phyloP scores from a whole-genome alignment of 1,139 yeast genomes.

The Diutina rugosa region DNA sequence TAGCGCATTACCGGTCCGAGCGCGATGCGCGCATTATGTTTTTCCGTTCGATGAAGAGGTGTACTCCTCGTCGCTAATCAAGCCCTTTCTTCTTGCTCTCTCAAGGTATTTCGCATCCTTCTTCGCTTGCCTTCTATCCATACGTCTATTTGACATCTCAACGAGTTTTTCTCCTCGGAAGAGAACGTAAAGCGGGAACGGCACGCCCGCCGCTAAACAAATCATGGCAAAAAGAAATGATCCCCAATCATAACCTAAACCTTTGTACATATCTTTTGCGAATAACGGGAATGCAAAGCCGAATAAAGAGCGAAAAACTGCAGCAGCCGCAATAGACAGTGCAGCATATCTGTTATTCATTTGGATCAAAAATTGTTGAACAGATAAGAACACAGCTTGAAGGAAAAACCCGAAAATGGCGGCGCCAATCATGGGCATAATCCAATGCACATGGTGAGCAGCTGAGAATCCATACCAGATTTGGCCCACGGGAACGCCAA shows the following conservation, averaged over 20 bases:
- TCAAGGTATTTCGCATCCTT: slow-evolving; percentile 11
- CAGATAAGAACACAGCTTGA: slow-evolving; percentile 31
- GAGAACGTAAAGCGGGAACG: slow-evolving; percentile 25
- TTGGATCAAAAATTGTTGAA: slow-evolving; percentile 31
- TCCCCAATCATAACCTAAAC: slow-evolving; percentile 32
- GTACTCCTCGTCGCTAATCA: neutral
- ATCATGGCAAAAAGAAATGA: slow-evolving; percentile 31
- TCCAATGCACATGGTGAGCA: slow-evolving; percentile 27
- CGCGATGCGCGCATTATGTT: neutral
- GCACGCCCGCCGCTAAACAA: slow-evolving; percentile 26
- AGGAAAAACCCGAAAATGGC: slow-evolving; percentile 31
- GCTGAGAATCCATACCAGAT: slow-evolving; percentile 38
- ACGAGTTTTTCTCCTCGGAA: slow-evolving; percentile 20
- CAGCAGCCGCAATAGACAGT: slow-evolving; percentile 34
- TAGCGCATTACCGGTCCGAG: neutral
- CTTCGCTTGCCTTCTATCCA: slow-evolving; percentile 18
- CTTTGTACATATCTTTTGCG: slow-evolving; percentile 26
- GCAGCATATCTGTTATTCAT: slow-evolving; percentile 33
- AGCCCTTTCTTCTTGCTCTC: neutral
- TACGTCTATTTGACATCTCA: slow-evolving; percentile 20
- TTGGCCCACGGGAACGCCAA: slow-evolving; percentile 25
- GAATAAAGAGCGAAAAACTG: slow-evolving; percentile 29
- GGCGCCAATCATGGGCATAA: slow-evolving; percentile 29
- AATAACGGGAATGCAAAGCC: slow-evolving; percentile 32
- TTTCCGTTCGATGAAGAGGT: neutral